These are phyloP conservation scores for Cucumis cinereus DNA, from an alignment of 306 rosid species.

Conservation along the genomic window DNA sequence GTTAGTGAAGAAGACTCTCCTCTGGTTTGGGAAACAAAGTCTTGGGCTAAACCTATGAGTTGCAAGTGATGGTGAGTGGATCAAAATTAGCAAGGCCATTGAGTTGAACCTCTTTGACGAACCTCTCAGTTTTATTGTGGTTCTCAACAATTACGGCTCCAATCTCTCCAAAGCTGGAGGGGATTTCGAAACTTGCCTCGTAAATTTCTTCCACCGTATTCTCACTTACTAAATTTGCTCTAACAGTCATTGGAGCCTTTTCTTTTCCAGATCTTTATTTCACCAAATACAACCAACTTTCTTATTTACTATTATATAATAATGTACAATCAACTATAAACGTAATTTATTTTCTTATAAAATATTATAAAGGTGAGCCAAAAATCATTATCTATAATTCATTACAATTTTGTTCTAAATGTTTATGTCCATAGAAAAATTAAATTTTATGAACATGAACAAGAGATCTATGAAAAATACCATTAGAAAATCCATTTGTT, in stretches of 20 bases:
- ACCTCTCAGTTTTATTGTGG: slow-evolving; percentile 45
- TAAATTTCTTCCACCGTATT: slow-evolving; percentile 16
- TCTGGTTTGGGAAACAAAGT: slow-evolving; percentile 22
- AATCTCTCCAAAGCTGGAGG: too few relatives aligned
- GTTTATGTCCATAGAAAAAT: too few relatives aligned
- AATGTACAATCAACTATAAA: too few relatives aligned
- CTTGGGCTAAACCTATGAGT: slow-evolving; percentile 73
- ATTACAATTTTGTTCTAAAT: too few relatives aligned
- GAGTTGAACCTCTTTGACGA: slow-evolving; percentile 28
- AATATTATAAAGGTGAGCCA: too few relatives aligned
- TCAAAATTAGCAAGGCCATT: slow-evolving; percentile 31
- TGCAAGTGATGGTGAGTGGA: slow-evolving; percentile 25
- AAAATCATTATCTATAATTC: too few relatives aligned
- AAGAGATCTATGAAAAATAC: too few relatives aligned
- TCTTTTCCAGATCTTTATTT: slow-evolving; percentile 3
- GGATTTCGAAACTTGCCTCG: slow-evolving; percentile 35
- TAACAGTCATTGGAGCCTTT: slow-evolving; percentile 22
- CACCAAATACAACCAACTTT: not conserved
- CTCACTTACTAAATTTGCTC: slow-evolving; percentile 13
- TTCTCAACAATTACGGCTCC: slow-evolving; percentile 63
- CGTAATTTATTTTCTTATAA: too few relatives aligned
- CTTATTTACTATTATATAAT: too few relatives aligned
- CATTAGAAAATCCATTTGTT: too few relatives aligned
- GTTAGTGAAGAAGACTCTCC: slow-evolving; percentile 53
- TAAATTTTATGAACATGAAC: too few relatives aligned